These are phyloP conservation scores for Penicillium cataractarum DNA, from an alignment of 495 filamentous ascomycete species.

Conservation along the genomic window DNA sequence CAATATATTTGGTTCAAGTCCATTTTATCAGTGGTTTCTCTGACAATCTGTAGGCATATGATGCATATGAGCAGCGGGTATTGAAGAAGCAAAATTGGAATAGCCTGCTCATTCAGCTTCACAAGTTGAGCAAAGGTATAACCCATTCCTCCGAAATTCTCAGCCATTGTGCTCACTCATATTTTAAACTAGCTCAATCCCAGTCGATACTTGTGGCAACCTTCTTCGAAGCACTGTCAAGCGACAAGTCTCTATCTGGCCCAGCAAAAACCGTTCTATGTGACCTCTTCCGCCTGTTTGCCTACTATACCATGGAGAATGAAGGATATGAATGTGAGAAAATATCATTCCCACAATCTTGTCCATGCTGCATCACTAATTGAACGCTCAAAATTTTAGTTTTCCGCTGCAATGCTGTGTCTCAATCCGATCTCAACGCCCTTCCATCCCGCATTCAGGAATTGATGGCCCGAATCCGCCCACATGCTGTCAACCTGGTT, in stretches of 20 bases:
- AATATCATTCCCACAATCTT: too few species aligned
- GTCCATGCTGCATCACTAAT: neutral
- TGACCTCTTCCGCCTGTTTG: slow-evolving; percentile 48
- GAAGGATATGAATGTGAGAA: slow-evolving; percentile 37
- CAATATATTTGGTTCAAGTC: neutral
- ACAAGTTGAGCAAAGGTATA: slow-evolving; percentile 46
- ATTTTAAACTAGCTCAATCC: slow-evolving; percentile 38
- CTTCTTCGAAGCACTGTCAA: slow-evolving; percentile 40
- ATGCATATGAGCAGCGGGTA: slow-evolving; percentile 46
- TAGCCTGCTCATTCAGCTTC: slow-evolving; percentile 47
- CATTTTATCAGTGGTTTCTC: neutral
- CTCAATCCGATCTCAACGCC: slow-evolving; percentile 33
- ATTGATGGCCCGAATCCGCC: slow-evolving; percentile 46
- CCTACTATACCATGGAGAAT: slow-evolving; percentile 45
- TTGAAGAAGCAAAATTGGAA: slow-evolving; percentile 51
- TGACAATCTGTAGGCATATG: slow-evolving; percentile 33
- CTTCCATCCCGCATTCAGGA: slow-evolving; percentile 42
- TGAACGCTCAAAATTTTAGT: slow-evolving; percentile 9
- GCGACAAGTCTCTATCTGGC: slow-evolving; percentile 28
- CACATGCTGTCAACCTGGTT: slow-evolving; percentile 52
- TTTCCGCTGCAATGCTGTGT: slow-evolving; percentile 43
- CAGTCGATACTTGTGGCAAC: slow-evolving; percentile 48
- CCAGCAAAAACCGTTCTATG: slow-evolving; percentile 28
- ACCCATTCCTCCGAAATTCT: neutral
- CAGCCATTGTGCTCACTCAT: neutral